A percentile compares a stretch with the other conserved stretches of the same genome.
Conservation (phyloP, 73 alveolate species). For the Paramecium tetraurelia region DNA sequence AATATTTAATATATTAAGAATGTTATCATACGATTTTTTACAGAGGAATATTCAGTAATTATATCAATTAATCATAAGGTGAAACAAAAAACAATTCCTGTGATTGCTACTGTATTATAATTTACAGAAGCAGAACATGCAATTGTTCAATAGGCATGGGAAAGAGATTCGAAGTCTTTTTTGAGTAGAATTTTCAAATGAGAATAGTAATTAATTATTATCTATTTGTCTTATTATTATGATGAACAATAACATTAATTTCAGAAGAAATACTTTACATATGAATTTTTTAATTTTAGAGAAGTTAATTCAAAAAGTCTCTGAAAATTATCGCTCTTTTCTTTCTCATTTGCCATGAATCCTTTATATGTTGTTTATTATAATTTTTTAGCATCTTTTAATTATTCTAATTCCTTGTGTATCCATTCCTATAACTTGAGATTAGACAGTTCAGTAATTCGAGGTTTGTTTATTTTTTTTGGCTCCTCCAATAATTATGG, state of each 20-base stretch:
- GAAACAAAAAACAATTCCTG: constrained; percentile 25
- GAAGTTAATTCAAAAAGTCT: neutral
- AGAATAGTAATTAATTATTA: neutral
- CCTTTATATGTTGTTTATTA: neutral
- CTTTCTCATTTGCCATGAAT: neutral
- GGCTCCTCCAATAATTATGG: neutral
- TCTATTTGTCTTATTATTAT: neutral
- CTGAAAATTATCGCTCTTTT: neutral
- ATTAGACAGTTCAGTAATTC: neutral
- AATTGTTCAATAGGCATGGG: neutral
- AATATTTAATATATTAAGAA: neutral
- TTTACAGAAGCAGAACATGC: neutral
- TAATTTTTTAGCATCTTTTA: neutral
- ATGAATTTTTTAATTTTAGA: neutral
- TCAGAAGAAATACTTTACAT: neutral
- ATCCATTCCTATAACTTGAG: neutral
- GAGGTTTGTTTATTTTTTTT: neutral
- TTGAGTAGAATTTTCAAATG: neutral
- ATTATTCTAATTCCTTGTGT: neutral
- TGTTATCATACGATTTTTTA: neutral
- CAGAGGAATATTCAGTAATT: neutral
- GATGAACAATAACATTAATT: neutral
- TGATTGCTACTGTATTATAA: neutral
- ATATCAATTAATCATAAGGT: neutral
- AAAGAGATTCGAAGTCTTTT: neutral